Percentiles rank a stretch among this genome's conserved stretches.
These are phyloP conservation scores for Apostasia ramifera DNA, from an alignment of 106 monocot species.

Conservation along the genomic window DNA sequence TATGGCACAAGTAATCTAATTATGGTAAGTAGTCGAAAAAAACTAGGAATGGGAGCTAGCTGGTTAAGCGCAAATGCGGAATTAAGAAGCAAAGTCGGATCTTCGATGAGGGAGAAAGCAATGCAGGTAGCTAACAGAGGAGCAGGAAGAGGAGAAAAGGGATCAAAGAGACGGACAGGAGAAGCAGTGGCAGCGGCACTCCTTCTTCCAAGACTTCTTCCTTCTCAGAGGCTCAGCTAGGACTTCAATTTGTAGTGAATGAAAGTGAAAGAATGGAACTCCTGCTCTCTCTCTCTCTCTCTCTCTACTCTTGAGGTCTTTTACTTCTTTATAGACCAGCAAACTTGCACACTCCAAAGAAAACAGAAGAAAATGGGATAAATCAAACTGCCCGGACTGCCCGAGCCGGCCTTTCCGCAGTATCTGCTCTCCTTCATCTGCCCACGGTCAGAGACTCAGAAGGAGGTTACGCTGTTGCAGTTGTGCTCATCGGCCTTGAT, in stretches of 20 bases:
- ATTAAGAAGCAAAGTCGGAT: not conserved
- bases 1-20: no score
- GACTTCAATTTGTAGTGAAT: conserved; percentile 23
- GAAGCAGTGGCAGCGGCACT: not conserved
- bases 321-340: not conserved
- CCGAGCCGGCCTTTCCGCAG: not conserved
- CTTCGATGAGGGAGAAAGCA: not conserved
- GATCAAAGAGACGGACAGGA: not conserved
- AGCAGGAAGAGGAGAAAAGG: not conserved
- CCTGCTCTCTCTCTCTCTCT: conserved; percentile 6
- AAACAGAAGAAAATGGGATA: not conserved
- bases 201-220: not conserved
- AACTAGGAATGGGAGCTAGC: not conserved
- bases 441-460: not conserved
- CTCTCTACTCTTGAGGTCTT: not conserved
- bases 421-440: not conserved
- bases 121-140: not conserved
- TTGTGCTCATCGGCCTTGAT: not conserved
- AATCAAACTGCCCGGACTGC: not conserved
- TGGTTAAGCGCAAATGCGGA: not conserved
- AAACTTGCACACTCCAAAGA: not conserved
- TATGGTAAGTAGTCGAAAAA: no score
- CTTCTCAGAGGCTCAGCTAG: conserved; percentile 7
- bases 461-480: not conserved
- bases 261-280: conserved; percentile 4